Base-by-base conservation (phyloP, 2,329 filamentous ascomycete genomes). In the Alternaria sp. region DNA sequence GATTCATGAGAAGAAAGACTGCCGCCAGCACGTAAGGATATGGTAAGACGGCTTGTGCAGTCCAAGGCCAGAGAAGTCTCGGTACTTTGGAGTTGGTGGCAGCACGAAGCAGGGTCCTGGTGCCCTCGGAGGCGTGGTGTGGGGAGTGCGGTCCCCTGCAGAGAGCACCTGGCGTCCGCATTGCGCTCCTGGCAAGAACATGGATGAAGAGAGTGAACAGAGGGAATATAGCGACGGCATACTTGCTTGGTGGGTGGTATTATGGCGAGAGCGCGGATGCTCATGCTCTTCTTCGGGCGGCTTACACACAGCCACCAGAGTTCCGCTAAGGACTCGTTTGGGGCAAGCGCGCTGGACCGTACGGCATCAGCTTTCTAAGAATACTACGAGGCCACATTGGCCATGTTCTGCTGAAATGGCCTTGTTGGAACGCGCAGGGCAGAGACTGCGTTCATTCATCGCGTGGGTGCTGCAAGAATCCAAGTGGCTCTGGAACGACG, bases 341-440 rank as follows among this genome's bases (percentile, higher is more conserved):
- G 66, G 71, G 50, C 51, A 72, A 71, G 61, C 63, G 65, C 55
- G 51, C 44, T 59, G 62, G 56, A 65, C 64, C 63, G 68, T 68
- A 67, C 69, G 66, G 67, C 72, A 70, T 71, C 72, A 73, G 71
- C 71, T 68, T 70, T 71, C 73, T 74, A 76, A 76, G 72, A 75
- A 76, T 74, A 73, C 61, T 56, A 45, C 63, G 52, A 58, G 56
- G 55, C 60, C 44, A 58, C 44, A 51, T 44, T 53, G 63, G 54
- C 60, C 54, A 45, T 60, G 36, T 33, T 53, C 54, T 52, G 60
- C 62, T 67, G 60, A 58, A 56, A 53, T 49, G 52, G 51, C 49
- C 51, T 39, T 24, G 60, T 48, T 42, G 46, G 58, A 23, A 52
- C 11, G 67, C 51, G 57, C 61, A 61, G 59, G 53, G 51, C 54